Evolutionary conservation across 345 rosid species (phyloP), one percentile per base, ranked within the genome.

Genomic region (Salix udensis): DNA sequence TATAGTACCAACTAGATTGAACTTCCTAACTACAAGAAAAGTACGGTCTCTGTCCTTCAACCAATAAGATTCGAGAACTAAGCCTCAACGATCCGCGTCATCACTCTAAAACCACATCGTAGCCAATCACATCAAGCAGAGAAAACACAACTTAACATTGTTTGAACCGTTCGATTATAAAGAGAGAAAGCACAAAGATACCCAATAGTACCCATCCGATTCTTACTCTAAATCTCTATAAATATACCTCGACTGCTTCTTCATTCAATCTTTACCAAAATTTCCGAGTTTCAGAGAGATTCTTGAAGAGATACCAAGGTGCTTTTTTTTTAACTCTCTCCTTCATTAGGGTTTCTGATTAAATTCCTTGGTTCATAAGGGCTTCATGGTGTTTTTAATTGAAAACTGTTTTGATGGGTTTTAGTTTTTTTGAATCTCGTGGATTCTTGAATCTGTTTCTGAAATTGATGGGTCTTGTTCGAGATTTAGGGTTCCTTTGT

Each of bases 171-270:
- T 48, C n/a, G 81, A 89, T 90, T 23, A 19, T 18, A 19, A 11
- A 14, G 52, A 19, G 48, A 82, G 79, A 79, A 87, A 92, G 80
- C 94, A 92, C 92, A 92, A 31, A 85, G 81, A 85, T 82, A 78
- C 75, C 74, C 36, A 23, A 76, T 72, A 82, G 2, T 74, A 67
- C 42, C 86, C 89, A 85, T 87, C 86, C 76, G 82, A 77, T 84
- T 68, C 7, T 42, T 2, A 6, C 71, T 3, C 53, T 9, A 12
- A 21, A 39, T 28, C 30, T 11, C 23, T 78, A 72, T 81, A 78
- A 75, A 81, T 77, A 71, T 4, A 4, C 40, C 66, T 73, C 39
- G 42, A 76, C 79, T 31, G 2, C 61, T 0, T 0, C 0, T 1
- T 0, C 0, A 0, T 13, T 0, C 0, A 1, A 61, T 0, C 12